A percentile compares a stretch with the other conserved stretches of the same genome.
Evolutionary conservation across 2,329 filamentous ascomycete species (phyloP).

Genomic region (Dactylellina cionopaga): DNA sequence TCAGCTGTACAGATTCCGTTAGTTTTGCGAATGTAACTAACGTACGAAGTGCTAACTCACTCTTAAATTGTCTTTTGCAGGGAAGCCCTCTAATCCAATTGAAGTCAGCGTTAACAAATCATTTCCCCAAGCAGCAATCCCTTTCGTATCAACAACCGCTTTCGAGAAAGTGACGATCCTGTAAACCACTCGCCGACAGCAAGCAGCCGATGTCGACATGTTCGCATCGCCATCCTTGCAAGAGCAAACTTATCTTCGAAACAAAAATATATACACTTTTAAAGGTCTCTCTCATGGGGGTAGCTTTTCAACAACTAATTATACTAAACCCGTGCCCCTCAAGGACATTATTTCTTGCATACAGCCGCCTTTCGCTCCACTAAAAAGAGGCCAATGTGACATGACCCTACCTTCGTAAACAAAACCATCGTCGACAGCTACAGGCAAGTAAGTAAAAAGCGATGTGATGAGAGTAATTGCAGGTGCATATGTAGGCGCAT

Average conservation of each 20-base stretch:
- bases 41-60: no score
- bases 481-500: constrained; percentile 48
- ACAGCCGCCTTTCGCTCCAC: constrained; percentile 18
- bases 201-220: neutral
- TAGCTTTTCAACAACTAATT: constrained; percentile 5
- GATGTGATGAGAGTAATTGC: constrained; percentile 26
- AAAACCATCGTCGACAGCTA: no score
- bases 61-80: neutral
- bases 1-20: neutral
- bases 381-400: neutral
- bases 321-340: constrained; percentile 12
- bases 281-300: neutral
- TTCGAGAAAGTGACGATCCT: constrained; percentile 32
- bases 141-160: constrained; percentile 21
- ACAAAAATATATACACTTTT: neutral
- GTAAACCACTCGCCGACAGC: neutral
- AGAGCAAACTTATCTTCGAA: neutral
- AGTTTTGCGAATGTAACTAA: neutral
- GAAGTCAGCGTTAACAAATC: neutral
- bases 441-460: no score
- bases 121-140: no score
- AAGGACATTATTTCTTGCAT: constrained; percentile 19
- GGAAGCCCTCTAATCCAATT: neutral
- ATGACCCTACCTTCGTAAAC: no score
- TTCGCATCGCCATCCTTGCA: constrained; percentile 22